phyloP scores from a whole-genome alignment of 1,284 basidiomycete genomes.

The Moesziomyces sp. region DNA sequence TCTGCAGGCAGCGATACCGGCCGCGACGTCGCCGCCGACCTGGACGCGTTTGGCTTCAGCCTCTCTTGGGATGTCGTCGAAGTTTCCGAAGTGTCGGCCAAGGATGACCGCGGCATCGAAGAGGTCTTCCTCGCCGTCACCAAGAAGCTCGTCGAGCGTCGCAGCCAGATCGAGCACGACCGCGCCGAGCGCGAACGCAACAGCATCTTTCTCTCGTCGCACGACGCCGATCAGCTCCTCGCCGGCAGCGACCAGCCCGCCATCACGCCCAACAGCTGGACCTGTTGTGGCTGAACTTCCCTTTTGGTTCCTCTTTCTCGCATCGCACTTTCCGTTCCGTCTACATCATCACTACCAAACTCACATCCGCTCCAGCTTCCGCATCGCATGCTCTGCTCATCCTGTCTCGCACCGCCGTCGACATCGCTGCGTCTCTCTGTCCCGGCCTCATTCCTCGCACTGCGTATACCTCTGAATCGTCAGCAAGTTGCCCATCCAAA shows the following conservation, averaged over 20 bases:
- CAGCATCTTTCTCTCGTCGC: conserved; percentile 30
- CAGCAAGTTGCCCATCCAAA: too few relatives aligned
- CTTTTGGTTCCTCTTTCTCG: neutral
- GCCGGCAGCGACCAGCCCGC: neutral
- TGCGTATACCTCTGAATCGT: too few relatives aligned
- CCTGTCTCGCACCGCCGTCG: too few relatives aligned
- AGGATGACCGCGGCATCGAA: conserved; percentile 49
- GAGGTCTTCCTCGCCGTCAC: conserved; percentile 55
- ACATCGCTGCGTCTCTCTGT: too few relatives aligned
- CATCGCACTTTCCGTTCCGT: neutral
- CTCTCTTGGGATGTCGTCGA: conserved; percentile 45
- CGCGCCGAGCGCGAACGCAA: conserved; percentile 24
- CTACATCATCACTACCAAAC: too few relatives aligned
- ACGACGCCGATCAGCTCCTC: conserved; percentile 4
- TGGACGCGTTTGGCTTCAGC: conserved; percentile 9
- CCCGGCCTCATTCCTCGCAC: too few relatives aligned
- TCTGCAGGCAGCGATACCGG: conserved; percentile 25
- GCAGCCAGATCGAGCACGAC: conserved; percentile 44
- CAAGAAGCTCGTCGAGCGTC: conserved; percentile 49
- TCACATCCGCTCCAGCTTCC: neutral
- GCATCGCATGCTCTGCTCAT: neutral
- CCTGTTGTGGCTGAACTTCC: conserved; percentile 26
- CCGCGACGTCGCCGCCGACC: conserved; percentile 3
- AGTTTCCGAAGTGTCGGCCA: conserved; percentile 55
- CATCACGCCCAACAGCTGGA: conserved; percentile 29